These are phyloP conservation scores for Vigna mungo DNA, from an alignment of 306 rosid genomes.

Conservation along the genomic window DNA sequence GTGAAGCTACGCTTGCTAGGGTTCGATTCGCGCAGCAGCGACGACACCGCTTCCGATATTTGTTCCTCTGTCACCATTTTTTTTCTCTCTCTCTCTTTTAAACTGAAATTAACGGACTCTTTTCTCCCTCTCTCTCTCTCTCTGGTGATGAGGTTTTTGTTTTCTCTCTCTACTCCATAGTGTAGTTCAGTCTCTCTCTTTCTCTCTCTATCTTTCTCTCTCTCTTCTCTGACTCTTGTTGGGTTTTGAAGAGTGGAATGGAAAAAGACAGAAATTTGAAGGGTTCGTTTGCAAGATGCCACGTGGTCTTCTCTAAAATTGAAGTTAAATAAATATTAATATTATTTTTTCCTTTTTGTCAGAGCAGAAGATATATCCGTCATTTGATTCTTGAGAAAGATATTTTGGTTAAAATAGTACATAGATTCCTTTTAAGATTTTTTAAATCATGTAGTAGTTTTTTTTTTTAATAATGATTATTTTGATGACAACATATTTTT, in stretches of 20 bases:
- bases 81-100: not conserved
- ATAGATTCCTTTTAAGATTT: too few relatives aligned
- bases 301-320: not conserved
- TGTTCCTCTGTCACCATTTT: slow-evolving; percentile 75
- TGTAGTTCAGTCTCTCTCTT: slow-evolving; percentile 17
- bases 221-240: slow-evolving; percentile 27
- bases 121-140: slow-evolving; percentile 36
- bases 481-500: too few relatives aligned
- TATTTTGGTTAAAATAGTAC: too few relatives aligned
- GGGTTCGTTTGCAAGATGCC: slow-evolving; percentile 1
- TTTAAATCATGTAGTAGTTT: too few relatives aligned
- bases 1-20: slow-evolving; percentile 50
- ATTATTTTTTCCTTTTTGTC: too few relatives aligned
- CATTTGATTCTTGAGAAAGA: too few relatives aligned
- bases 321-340: too few relatives aligned
- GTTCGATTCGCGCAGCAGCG: slow-evolving; percentile 59
- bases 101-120: slow-evolving; percentile 51
- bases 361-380: too few relatives aligned
- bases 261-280: slow-evolving; percentile 32
- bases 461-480: too few relatives aligned
- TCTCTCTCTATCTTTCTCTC: slow-evolving; percentile 33
- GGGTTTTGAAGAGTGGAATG: not conserved
- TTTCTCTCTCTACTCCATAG: slow-evolving; percentile 27
- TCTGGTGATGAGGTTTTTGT: slow-evolving; percentile 23
- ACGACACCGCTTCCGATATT: slow-evolving; percentile 65